A percentile compares a stretch with the other conserved stretches of the same genome.
Conservation (phyloP, 2,329 filamentous ascomycete species). For the Aureobasidium sp. region DNA sequence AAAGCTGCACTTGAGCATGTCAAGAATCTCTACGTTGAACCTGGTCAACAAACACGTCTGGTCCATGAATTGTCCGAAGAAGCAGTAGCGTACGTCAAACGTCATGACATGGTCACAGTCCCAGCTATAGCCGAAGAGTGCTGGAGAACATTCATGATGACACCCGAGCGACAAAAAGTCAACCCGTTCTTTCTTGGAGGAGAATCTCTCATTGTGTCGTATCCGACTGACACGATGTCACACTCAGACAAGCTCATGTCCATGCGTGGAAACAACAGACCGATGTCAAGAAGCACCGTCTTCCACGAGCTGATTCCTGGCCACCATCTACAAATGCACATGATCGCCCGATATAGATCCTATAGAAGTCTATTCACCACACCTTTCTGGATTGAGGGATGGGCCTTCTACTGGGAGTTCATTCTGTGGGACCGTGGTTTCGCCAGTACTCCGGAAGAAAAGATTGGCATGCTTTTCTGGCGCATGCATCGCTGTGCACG, state of each 20-base stretch:
- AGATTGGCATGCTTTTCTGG: conserved; percentile 55
- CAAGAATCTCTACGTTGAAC: conserved; percentile 48
- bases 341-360: conserved; percentile 40
- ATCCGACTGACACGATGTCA: conserved; percentile 47
- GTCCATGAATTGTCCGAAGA: conserved; percentile 47
- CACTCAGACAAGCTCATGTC: conserved; percentile 53
- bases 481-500: conserved; percentile 55
- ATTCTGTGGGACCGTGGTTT: conserved; percentile 51
- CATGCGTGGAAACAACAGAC: conserved; percentile 52
- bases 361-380: conserved; percentile 50
- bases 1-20: conserved; percentile 49
- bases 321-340: conserved; percentile 48
- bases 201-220: conserved; percentile 47
- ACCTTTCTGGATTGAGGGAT: conserved; percentile 55
- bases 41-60: conserved; percentile 47
- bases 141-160: conserved; percentile 53
- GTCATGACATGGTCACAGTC: conserved; percentile 50
- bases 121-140: conserved; percentile 47
- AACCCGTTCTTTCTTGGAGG: conserved; percentile 56
- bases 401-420: conserved; percentile 57
- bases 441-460: conserved; percentile 44
- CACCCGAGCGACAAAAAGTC: conserved; percentile 45
- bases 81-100: conserved; percentile 46
- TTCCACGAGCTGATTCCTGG: conserved; percentile 58
- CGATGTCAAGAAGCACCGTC: conserved; percentile 52